phyloP scores from a whole-genome alignment of 139 green algal species.

The Trebouxia sp. region DNA sequence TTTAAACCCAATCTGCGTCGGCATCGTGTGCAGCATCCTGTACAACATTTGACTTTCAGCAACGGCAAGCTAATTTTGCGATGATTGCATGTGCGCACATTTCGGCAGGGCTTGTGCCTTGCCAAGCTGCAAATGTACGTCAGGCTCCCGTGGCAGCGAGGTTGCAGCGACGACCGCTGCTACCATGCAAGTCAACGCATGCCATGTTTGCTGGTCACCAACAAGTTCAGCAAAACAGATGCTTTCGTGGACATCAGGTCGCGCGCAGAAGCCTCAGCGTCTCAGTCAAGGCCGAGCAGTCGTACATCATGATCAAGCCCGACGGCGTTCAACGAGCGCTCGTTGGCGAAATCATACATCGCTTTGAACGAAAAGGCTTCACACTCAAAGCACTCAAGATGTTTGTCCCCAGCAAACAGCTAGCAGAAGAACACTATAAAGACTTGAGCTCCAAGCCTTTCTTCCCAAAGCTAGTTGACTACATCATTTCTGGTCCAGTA shows the following conservation, averaged over 20 bases:
- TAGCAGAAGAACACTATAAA: conserved; percentile 94
- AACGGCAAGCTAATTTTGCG: not conserved
- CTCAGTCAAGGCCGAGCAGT: conserved; percentile 40
- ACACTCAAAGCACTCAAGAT: conserved; percentile 67
- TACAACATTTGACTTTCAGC: not conserved
- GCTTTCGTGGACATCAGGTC: not conserved
- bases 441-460: conserved; percentile 94
- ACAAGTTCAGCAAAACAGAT: not conserved
- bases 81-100: not conserved
- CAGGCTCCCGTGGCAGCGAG: too few relatives aligned
- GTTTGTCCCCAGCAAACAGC: conserved; percentile 23
- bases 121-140: not conserved
- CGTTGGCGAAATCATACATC: conserved; percentile 65
- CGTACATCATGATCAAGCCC: conserved; percentile 69
- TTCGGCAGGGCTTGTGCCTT: not conserved
- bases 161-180: not conserved
- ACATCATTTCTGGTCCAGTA: conserved; percentile 97
- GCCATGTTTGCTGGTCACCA: not conserved
- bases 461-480: conserved; percentile 92
- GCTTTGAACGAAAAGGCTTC: conserved; percentile 87
- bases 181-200: not conserved
- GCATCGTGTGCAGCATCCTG: conserved; percentile 7
- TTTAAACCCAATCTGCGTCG: not conserved
- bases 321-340: conserved; percentile 69
- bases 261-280: not conserved